Evolutionary conservation across 169 alveolate genomes (phyloP), one percentile per base, ranked within the genome.

Genomic region (Eimeria zaria): DNA sequence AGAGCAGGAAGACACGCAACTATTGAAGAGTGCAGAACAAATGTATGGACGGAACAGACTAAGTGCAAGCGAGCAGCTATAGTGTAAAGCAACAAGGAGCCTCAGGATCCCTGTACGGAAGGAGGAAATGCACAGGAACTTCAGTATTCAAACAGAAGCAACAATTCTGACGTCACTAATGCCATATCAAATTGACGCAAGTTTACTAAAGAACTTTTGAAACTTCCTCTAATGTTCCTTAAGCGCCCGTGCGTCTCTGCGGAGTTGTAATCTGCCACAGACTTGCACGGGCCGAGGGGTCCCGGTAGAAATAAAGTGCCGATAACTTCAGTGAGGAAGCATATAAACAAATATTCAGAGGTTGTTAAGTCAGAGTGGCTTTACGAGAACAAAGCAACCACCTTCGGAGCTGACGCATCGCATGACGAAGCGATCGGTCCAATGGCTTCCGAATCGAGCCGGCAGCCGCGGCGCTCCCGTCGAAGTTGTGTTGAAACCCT

Each of bases 391-490:
- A 14, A 64, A n/a, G 74, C 74, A 64, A 2, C 41, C 74, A 64
- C 6, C 74, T 27, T n/a, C 20, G 62, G 62, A 60, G 0, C 36
- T 64, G 39, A n/a, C n/a, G n/a, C n/a, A n/a, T n/a, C n/a, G n/a
- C n/a, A n/a, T 27, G 41, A 64, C 41, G 7, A 7, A 64, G 41
- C 74, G 74, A 64, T 64, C 74, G 36, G 74, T 64, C 74, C 74
- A 64, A 22, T 64, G 74, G 74, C 74, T 64, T 64, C 74, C n/a
- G 74, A n/a, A 64, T 64, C 74, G 74, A 64, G 74, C 74, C 27
- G 7, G 74, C 74, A 64, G 74, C 74, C n/a, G 12, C 69, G 8
- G 30, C n/a, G 74, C 74, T 64, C 74, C 74, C 74, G n/a, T 7
- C 74, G 74, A 64, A 64, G 12, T 6, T n/a, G 74, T 64, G 36